Evolutionary conservation across 2,329 filamentous ascomycete species (phyloP), one percentile per base, ranked within the genome.

Genomic region (Ceratocystis alfenasii): DNA sequence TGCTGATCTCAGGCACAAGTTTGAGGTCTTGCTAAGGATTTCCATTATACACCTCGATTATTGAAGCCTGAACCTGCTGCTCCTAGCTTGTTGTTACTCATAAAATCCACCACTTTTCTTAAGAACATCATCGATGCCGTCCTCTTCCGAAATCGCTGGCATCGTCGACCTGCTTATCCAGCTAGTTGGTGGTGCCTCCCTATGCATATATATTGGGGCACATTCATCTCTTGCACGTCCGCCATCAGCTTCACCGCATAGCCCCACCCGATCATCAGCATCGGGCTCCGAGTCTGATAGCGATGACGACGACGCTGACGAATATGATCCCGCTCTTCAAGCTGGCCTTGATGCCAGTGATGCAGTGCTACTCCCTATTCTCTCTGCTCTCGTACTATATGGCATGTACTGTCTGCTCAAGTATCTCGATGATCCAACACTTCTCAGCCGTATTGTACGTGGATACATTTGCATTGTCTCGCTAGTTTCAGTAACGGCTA

Each of bases 361-460:
- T 74, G 93, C 90, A 61, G 83, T 97, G 70, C 75, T 95, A 71
- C 89, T 96, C 69, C 94, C 93, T 1, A 70, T 96, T 41, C 78
- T 91, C 65, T 92, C 91, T 5, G 90, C 86, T 1, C 72, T 79
- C 8, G 84, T 87, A 1, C 82, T 97, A 7, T 81, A 85, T 53
- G 85, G 85, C 4, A 79, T 97, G 12, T 97, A 97, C 77, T 87
- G 92, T 71, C 79, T 96, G 68, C 90, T 97, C 73, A 90, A 95
- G 74, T 94, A 87, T 82, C 83, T 96, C 65, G 80, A 93, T 69
- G 89, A 96, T 71, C 87, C 91, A 0, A 80, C 85, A 10, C 78
- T 95, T 25, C 76, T 97, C 71, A 96, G 93, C 77, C 89, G 87
- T 75, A 82, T 95, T 48, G 78, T 97, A 25, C 87, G 89, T 48